Percentiles rank a stretch among this genome's conserved stretches.
phyloP scores from a whole-genome alignment of 2,329 filamentous ascomycete species.

The Emergomyces africanus region DNA sequence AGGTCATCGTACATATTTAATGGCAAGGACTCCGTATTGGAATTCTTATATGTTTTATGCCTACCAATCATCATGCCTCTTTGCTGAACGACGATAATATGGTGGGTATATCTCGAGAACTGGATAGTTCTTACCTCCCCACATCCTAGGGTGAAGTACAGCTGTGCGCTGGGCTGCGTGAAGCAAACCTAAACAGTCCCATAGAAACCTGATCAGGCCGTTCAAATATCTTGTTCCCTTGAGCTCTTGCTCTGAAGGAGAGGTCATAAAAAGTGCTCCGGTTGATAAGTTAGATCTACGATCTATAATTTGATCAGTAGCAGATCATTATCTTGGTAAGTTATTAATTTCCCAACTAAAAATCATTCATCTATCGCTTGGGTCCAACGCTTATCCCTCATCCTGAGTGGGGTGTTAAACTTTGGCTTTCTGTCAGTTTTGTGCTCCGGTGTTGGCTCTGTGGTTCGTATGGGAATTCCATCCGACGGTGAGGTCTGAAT shows the following conservation, averaged over 20 bases:
- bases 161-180: too few relatives aligned
- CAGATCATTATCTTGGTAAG: background rate
- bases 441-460: background rate
- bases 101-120: too few relatives aligned
- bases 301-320: too few relatives aligned
- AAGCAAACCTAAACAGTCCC: background rate
- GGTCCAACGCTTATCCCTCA: too few relatives aligned
- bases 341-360: background rate
- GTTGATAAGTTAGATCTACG: too few relatives aligned
- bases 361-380: too few relatives aligned
- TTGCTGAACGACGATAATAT: background rate
- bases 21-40: background rate
- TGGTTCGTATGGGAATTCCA: background rate
- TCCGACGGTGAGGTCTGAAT: background rate
- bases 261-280: background rate
- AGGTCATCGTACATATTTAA: background rate
- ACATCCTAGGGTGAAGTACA: background rate
- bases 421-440: too few relatives aligned
- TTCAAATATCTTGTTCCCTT: too few relatives aligned
- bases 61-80: background rate
- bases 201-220: too few relatives aligned
- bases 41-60: background rate
- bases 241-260: too few relatives aligned
- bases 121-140: too few relatives aligned
- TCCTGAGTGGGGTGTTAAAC: too few relatives aligned